Evolutionary conservation across 306 rosid species (phyloP).

Genomic region (Begonia masoniana): DNA sequence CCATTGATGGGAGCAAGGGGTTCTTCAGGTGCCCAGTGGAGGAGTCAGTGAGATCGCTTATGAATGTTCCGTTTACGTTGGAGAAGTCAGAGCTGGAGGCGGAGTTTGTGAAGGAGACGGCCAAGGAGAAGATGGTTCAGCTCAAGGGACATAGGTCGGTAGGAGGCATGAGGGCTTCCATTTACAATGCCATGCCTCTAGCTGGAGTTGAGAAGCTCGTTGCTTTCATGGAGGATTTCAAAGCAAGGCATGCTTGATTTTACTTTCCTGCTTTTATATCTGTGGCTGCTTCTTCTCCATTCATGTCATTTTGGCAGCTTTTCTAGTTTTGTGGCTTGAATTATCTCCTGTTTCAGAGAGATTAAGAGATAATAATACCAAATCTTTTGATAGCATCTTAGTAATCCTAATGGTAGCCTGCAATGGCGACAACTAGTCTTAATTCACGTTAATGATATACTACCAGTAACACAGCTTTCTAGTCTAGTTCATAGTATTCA

Average conservation of each 20-base stretch:
- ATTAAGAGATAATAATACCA: too few relatives aligned
- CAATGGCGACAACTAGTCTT: too few relatives aligned
- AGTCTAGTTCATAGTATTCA: too few relatives aligned
- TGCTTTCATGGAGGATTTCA: slow-evolving; percentile 90
- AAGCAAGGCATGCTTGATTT: slow-evolving; percentile 35
- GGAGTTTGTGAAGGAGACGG: slow-evolving; percentile 88
- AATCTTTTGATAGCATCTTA: too few relatives aligned
- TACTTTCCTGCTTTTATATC: too few relatives aligned
- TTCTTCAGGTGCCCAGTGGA: slow-evolving; percentile 80
- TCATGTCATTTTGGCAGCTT: too few relatives aligned
- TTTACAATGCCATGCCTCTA: slow-evolving; percentile 93
- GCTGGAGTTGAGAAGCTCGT: slow-evolving; percentile 95
- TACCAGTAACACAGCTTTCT: too few relatives aligned
- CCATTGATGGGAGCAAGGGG: slow-evolving; percentile 72
- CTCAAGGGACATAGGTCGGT: slow-evolving; percentile 95
- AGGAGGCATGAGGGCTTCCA: slow-evolving; percentile 96
- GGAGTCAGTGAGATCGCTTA: slow-evolving; percentile 75
- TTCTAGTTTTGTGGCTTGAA: too few relatives aligned
- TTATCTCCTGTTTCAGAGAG: too few relatives aligned
- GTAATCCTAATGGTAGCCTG: too few relatives aligned
- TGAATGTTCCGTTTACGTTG: slow-evolving; percentile 92
- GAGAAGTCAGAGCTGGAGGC: slow-evolving; percentile 78
- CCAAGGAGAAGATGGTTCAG: slow-evolving; percentile 80
- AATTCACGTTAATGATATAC: too few relatives aligned
- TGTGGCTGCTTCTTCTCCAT: too few relatives aligned